Conservation (phyloP, 2,329 filamentous ascomycete genomes). For the Aspergillus ochraceoroseus region DNA sequence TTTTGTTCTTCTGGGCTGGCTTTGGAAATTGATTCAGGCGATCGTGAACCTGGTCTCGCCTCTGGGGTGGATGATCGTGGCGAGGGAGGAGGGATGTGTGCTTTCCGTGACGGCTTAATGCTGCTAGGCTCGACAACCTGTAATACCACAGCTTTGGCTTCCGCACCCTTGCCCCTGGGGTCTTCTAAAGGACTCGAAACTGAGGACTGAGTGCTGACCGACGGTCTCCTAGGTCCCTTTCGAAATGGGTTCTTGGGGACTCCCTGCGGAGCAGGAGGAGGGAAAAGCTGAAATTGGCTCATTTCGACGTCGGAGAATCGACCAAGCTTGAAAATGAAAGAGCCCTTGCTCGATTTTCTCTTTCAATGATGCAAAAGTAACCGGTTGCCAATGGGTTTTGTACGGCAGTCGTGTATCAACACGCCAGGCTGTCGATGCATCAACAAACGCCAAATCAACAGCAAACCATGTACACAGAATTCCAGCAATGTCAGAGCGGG, state of each 20-base stretch:
- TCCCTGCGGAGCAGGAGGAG: slow-evolving; percentile 31
- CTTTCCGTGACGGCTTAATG: slow-evolving; percentile 26
- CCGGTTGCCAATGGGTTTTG: neutral
- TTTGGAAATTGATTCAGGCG: slow-evolving; percentile 17
- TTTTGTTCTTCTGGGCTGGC: slow-evolving; percentile 6
- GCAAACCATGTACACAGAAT: neutral
- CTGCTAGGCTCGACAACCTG: slow-evolving; percentile 36
- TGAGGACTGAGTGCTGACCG: slow-evolving; percentile 20
- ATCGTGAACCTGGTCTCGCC: slow-evolving; percentile 13
- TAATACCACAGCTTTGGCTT: slow-evolving; percentile 37
- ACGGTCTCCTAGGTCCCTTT: slow-evolving; percentile 25
- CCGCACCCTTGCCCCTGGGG: slow-evolving; percentile 26
- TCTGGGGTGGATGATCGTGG: slow-evolving; percentile 19
- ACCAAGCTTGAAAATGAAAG: slow-evolving; percentile 2
- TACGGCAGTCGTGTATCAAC: slow-evolving; percentile 1
- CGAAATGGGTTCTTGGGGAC: slow-evolving; percentile 35
- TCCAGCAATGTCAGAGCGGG: neutral
- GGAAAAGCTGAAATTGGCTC: slow-evolving; percentile 42
- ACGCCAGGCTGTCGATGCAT: neutral
- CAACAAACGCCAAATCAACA: neutral
- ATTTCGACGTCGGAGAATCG: slow-evolving; percentile 17
- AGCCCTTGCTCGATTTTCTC: slow-evolving; percentile 3
- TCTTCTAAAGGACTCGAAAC: slow-evolving; percentile 31
- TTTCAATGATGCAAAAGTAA: neutral
- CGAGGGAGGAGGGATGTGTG: slow-evolving; percentile 17